Conservation (phyloP, 495 filamentous ascomycete genomes). For the Darksidea phi region DNA sequence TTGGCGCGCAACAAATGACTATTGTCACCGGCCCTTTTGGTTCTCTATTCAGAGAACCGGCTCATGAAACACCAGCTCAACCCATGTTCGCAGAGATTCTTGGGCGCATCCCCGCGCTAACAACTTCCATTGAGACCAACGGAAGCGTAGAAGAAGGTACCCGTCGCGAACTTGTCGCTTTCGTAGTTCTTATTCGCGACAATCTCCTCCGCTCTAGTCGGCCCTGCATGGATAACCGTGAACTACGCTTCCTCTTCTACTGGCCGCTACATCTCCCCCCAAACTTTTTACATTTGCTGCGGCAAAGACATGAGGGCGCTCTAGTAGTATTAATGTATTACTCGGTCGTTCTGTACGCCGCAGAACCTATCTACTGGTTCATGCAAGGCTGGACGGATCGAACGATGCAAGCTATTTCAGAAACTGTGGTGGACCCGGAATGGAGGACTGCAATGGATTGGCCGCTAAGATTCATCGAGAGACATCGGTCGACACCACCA, state of each 20-base stretch:
- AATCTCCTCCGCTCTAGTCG: background rate
- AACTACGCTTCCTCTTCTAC: conserved; percentile 18
- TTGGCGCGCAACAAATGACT: background rate
- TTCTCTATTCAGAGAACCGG: background rate
- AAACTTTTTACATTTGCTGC: conserved; percentile 12
- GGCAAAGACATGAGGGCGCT: conserved; percentile 18
- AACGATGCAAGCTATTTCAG: conserved; percentile 6
- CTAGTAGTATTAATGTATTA: conserved; percentile 25
- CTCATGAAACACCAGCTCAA: conserved; percentile 4
- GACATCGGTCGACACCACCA: background rate
- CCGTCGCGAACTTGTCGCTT: background rate
- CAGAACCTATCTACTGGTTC: conserved; percentile 26
- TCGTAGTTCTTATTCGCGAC: background rate
- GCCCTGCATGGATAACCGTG: conserved; percentile 8
- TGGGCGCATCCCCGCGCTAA: background rate
- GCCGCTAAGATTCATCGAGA: conserved; percentile 14
- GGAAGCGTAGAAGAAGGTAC: background rate
- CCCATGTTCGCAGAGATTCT: conserved; percentile 14
- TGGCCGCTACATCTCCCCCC: conserved; percentile 21
- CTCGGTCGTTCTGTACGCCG: conserved; percentile 9
- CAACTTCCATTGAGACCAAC: background rate
- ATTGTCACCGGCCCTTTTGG: conserved; percentile 14
- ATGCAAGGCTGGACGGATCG: conserved; percentile 24
- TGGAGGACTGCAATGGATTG: conserved; percentile 27
- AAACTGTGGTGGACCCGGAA: conserved; percentile 17